Conservation (phyloP, 23 red algal species). For the Gracilariopsis chorda region DNA sequence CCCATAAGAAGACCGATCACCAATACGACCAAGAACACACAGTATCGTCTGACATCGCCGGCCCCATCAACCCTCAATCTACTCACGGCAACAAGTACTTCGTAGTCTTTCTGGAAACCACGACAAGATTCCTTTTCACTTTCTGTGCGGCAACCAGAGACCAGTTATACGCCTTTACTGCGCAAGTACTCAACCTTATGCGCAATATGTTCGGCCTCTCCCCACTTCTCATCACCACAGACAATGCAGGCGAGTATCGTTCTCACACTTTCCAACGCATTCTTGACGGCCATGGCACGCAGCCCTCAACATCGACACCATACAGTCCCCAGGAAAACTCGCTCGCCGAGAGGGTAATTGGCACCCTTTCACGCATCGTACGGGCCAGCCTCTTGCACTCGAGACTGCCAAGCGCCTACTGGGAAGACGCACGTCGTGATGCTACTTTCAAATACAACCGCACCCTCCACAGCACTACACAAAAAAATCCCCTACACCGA, state of each 20-base stretch:
- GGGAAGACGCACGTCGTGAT: too few species aligned
- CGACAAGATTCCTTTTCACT: neutral
- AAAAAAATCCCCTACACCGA: too few species aligned
- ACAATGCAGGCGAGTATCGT: too few species aligned
- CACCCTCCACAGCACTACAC: too few species aligned
- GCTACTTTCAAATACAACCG: too few species aligned
- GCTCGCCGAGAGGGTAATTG: neutral
- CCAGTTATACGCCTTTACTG: neutral
- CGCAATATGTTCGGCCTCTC: neutral
- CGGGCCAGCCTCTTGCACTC: neutral
- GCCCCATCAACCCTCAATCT: neutral
- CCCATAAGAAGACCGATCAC: neutral
- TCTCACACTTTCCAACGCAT: too few species aligned
- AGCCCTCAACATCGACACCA: neutral
- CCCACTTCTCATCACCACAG: too few species aligned
- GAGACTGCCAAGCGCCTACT: neutral
- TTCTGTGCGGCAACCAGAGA: neutral
- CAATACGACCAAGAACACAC: neutral
- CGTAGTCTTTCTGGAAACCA: neutral
- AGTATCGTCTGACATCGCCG: neutral
- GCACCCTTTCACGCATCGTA: neutral
- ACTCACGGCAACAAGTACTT: neutral
- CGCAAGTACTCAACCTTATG: neutral
- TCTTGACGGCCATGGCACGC: too few species aligned
- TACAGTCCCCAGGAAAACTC: constrained; percentile 40